phyloP scores from a whole-genome alignment of 2,329 filamentous ascomycete genomes.

The Ophiostoma himal-ulmi region DNA sequence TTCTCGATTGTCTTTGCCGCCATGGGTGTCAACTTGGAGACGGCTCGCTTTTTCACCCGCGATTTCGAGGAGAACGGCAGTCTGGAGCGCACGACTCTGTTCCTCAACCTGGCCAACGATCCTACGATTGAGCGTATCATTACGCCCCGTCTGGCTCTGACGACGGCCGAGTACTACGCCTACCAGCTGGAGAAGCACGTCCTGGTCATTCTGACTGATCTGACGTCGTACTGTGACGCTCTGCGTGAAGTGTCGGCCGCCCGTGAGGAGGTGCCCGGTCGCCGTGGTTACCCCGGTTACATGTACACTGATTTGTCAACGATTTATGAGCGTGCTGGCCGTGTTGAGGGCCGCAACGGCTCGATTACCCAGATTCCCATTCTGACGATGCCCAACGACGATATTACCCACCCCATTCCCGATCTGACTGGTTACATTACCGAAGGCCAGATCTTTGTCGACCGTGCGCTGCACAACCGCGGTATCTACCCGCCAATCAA shows the following conservation, averaged over 20 bases:
- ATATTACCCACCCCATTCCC: constrained; percentile 98
- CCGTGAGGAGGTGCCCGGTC: constrained; percentile 96
- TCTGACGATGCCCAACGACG: constrained; percentile 98
- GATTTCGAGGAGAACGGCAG: constrained; percentile 99
- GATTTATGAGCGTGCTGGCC: constrained; percentile 97
- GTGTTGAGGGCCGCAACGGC: constrained; percentile 92
- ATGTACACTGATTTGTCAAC: constrained; percentile 99
- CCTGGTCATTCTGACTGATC: constrained; percentile 93
- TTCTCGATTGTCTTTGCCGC: constrained; percentile 99
- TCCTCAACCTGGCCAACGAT: constrained; percentile 98
- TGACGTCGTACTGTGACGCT: constrained; percentile 97
- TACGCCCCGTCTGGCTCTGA: constrained; percentile 93
- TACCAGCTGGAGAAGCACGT: constrained; percentile 99
- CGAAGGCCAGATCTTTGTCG: constrained; percentile 96
- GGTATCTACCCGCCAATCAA: constrained; percentile 99
- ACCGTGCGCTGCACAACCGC: constrained; percentile 90
- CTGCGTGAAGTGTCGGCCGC: constrained; percentile 97
- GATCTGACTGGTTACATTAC: constrained; percentile 99
- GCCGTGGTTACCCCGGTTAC: constrained; percentile 99
- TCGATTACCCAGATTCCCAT: constrained; percentile 99
- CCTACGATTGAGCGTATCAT: constrained; percentile 99
- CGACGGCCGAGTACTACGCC: constrained; percentile 98
- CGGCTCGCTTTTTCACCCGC: constrained; percentile 93
- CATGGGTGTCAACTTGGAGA: constrained; percentile 99
- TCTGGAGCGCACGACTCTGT: constrained; percentile 93